Base-by-base conservation (phyloP, 306 rosid genomes). In the Mimosa pudica region DNA sequence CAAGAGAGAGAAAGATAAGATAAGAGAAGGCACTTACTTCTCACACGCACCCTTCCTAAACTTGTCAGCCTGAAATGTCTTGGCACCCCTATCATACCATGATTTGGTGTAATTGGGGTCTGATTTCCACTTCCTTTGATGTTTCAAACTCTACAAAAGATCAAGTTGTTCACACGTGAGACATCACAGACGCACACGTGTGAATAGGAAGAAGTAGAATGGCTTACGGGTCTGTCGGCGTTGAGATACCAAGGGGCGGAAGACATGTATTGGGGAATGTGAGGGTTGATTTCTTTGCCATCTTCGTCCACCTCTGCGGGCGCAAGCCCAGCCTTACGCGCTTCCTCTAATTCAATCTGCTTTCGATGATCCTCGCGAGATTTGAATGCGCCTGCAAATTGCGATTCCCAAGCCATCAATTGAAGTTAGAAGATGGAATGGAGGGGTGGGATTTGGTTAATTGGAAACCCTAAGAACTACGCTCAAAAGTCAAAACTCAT, bases 321-420 rank as follows among this genome's bases (percentile, higher is more conserved):
- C 0, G 94, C 94, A 77, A 90, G 94, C 73, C 94, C 93, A 55
- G 91, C 92, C 47, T 90, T 88, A 35, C 94, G 90, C 3, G 94
- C 94, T 86, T 87, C 89, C 74, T 89, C 91, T 81, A 87, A 79
- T 71, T 88, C 90, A 74, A 86, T 86, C 67, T 86, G 87, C 81
- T 89, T 89, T 4, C 89, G 77, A 81, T 82, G 89, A 57, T 89
- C 90, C 81, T 88, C 94, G 85, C 92, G 82, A 13, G 92, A 90
- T 71, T 90, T 90, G 54, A 90, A 90, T n/a, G 94, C 86, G 74
- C 79, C 94, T 90, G 82, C 81, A 88, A 84, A 24, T 24, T 24
- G 30, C 30, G 30, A 24, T 24, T 24, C 30, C 30, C 30, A 24
- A 24, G 30, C 30, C 30, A 24, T 24, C 30, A 24, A 24, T 24